Base-by-base conservation (phyloP, 2,329 filamentous ascomycete genomes). In the Shiraia sp. region DNA sequence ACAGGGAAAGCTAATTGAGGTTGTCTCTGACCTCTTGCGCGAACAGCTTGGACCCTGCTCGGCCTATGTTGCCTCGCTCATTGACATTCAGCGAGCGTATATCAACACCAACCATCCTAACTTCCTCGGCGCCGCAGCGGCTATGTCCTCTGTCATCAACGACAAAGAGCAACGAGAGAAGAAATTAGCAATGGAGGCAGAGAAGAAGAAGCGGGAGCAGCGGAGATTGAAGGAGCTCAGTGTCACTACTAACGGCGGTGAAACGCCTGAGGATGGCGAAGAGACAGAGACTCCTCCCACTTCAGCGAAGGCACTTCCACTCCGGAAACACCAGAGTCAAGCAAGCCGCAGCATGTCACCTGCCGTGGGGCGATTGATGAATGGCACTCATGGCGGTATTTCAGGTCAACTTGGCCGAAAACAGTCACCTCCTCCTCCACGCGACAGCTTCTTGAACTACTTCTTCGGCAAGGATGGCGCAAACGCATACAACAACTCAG, bases 71-170 rank as follows among this genome's bases (percentile, higher is more conserved):
- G 93, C 96, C 70, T 97, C 92, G 28, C 79, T 99, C 49, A 99
- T 99, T 54, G 87, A 93, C 17, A 99, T 99, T 47, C 93, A 99
- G 72, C 83, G 93, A 55, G 93, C 93, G 14, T 99, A 99, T 72
- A 97, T 99, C 74, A 99, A 99, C 75, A 99, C 93, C 29, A 99
- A 99, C 65, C 93, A 99, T 68, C 93, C 93, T 34, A 99, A 99
- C 72, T 99, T 99, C 75, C 82, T 97, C 12, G 93, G 93, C 31
- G 93, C 93, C 12, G 92, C 93, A 15, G 92, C 91, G 25, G 93
- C 93, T 49, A 99, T 99, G 93, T 92, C 90, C 55, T 90, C 93
- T 33, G 92, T 99, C 32, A 95, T 99, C 47, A 88, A 83, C 64
- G 92, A 87, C 65, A 96, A 93, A 73, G 90, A 97, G 68, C 93